Conservation (phyloP, 2,329 filamentous ascomycete genomes). For the Alternaria sp. region DNA sequence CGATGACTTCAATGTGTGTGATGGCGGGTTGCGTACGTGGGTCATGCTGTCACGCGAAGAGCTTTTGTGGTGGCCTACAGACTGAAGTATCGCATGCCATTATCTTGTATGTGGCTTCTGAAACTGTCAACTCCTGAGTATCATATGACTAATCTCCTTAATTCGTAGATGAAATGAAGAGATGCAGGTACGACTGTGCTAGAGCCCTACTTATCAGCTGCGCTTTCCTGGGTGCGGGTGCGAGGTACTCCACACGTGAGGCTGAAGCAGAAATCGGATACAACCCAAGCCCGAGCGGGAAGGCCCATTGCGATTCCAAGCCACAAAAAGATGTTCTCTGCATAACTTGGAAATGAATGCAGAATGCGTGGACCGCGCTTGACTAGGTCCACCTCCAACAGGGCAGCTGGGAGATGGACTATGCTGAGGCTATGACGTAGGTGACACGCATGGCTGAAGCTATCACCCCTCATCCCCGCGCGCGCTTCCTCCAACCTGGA, state of each 20-base stretch:
- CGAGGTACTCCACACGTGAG: slow-evolving; percentile 5
- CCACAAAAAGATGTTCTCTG: slow-evolving; percentile 6
- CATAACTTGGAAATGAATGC: slow-evolving; percentile 6
- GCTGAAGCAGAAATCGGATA: background rate
- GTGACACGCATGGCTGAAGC: slow-evolving; percentile 24
- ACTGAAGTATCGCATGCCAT: background rate
- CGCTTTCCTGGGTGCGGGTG: background rate
- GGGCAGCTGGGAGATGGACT: slow-evolving; percentile 18
- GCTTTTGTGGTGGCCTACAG: background rate
- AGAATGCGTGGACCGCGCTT: slow-evolving; percentile 14
- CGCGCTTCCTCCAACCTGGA: slow-evolving; percentile 11
- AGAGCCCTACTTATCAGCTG: background rate
- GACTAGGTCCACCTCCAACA: slow-evolving; percentile 17
- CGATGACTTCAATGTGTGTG: background rate
- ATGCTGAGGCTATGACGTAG: slow-evolving; percentile 25
- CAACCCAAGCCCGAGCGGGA: background rate
- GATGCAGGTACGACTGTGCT: background rate
- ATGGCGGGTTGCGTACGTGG: background rate
- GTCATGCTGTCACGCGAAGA: background rate
- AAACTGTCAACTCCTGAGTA: no score
- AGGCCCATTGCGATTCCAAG: background rate
- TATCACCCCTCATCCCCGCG: slow-evolving; percentile 23
- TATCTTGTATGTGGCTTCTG: background rate
- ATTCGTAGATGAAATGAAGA: background rate
- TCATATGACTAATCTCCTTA: background rate